phyloP scores from a whole-genome alignment of 2,329 filamentous ascomycete species.

The Teratosphaeria nubilosa region DNA sequence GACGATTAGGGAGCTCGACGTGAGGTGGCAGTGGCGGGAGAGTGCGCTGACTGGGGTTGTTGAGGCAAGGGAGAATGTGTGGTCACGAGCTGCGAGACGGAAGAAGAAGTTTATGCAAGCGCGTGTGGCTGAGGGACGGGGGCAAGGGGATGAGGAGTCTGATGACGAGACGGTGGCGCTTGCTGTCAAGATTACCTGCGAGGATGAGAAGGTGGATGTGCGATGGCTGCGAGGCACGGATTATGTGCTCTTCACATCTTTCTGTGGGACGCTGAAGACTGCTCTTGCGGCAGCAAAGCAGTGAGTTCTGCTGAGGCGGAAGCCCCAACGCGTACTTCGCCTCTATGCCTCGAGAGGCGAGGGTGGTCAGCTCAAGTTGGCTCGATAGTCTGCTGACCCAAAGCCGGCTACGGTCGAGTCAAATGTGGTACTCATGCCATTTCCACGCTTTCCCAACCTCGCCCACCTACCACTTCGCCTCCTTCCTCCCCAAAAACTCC shows the following conservation, averaged over 20 bases:
- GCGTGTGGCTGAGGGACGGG: background rate
- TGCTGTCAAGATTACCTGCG: conserved; percentile 31
- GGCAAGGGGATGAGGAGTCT: conserved; percentile 14
- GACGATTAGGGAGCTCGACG: conserved; percentile 46
- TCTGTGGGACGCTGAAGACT: conserved; percentile 66
- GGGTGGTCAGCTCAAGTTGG: background rate
- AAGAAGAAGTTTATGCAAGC: conserved; percentile 24
- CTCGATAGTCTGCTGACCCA: background rate
- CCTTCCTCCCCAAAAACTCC: conserved; percentile 45
- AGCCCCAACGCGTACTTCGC: background rate
- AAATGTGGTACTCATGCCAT: background rate
- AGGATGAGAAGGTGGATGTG: conserved; percentile 33
- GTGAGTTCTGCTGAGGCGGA: background rate
- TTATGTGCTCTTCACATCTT: conserved; percentile 69
- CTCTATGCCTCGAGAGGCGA: background rate
- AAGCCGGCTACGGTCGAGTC: background rate
- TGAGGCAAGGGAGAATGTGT: conserved; percentile 60
- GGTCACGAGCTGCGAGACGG: conserved; percentile 63
- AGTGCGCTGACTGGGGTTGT: conserved; percentile 48
- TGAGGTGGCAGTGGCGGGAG: conserved; percentile 57
- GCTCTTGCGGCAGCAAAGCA: background rate
- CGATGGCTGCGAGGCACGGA: conserved; percentile 72
- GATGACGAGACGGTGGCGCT: conserved; percentile 28
- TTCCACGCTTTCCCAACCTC: background rate
- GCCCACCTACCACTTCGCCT: conserved; percentile 19